phyloP scores from a whole-genome alignment of 192 early-diverging fungal genomes.

The Dissophora globulifera region DNA sequence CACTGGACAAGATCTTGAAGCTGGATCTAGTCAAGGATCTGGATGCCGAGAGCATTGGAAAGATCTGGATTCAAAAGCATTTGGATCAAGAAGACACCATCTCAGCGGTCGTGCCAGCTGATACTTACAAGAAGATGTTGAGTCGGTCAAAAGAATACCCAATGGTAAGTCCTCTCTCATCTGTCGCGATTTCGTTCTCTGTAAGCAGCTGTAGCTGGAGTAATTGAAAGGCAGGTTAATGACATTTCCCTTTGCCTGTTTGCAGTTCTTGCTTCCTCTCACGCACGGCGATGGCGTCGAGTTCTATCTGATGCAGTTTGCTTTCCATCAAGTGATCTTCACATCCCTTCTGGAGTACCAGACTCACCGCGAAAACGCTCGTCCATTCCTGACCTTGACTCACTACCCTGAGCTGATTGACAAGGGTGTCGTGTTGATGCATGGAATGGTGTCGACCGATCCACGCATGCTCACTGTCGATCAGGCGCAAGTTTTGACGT shows the following conservation, averaged over 20 bases:
- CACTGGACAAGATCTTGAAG: conserved; percentile 66
- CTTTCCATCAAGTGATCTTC: conserved; percentile 86
- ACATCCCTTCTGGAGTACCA: conserved; percentile 93
- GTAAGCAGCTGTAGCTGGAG: no score
- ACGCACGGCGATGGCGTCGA: conserved; percentile 85
- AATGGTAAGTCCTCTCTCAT: conserved; percentile 50
- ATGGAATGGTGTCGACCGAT: conserved; percentile 75
- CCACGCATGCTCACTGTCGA: conserved; percentile 64
- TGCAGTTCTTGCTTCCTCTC: conserved; percentile 91
- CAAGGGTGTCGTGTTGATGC: conserved; percentile 92
- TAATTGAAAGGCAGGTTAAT: no score
- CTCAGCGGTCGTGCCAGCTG: conserved; percentile 70
- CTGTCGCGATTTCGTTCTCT: background rate
- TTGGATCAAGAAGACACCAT: conserved; percentile 63
- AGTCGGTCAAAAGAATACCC: conserved; percentile 64
- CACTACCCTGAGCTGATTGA: conserved; percentile 88
- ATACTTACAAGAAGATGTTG: conserved; percentile 68
- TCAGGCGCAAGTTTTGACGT: conserved; percentile 83
- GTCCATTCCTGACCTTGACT: conserved; percentile 85
- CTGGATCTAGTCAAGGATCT: conserved; percentile 59
- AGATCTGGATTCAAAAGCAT: conserved; percentile 85
- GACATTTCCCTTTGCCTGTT: no score
- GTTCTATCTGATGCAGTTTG: conserved; percentile 87
- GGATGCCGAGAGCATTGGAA: conserved; percentile 53
- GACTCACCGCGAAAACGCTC: conserved; percentile 78